Evolutionary conservation across 139 green algal species (phyloP).

Genomic region (Mesotaenium endlicherianum): DNA sequence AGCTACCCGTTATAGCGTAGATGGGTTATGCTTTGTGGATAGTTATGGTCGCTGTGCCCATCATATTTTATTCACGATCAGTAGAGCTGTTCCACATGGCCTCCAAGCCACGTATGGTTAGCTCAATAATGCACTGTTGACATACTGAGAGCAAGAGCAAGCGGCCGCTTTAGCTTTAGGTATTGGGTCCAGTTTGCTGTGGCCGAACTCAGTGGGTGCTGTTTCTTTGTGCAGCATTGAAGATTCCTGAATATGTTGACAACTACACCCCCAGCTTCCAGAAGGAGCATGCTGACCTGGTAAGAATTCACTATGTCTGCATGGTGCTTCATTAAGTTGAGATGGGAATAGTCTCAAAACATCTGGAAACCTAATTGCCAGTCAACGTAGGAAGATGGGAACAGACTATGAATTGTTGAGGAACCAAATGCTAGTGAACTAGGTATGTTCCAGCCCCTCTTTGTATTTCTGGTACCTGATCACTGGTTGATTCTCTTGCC

Average conservation of each 20-base stretch:
- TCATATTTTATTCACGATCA: too few species aligned
- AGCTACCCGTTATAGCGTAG: too few species aligned
- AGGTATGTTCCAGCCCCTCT: neutral
- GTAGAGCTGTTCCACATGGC: too few species aligned
- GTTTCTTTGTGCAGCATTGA: conserved; percentile 6
- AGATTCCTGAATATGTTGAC: conserved; percentile 40
- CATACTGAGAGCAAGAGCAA: too few species aligned
- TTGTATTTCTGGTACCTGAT: neutral
- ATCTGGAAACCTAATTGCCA: neutral
- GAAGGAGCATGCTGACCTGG: conserved; percentile 46
- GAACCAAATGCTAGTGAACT: neutral
- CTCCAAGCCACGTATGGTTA: too few species aligned
- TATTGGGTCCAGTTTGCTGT: neutral
- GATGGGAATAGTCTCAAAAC: neutral
- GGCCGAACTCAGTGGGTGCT: neutral
- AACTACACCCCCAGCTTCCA: conserved; percentile 32
- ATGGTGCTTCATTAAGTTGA: neutral
- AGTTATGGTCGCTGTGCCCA: too few species aligned
- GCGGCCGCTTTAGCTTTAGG: neutral
- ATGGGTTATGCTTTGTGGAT: too few species aligned
- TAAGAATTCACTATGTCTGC: neutral
- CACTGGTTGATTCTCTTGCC: neutral
- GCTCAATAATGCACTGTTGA: too few species aligned
- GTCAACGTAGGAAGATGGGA: neutral
- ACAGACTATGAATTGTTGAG: neutral